These are phyloP conservation scores for Ophiocordyceps camponoti-leonardi DNA, from an alignment of 2,329 filamentous ascomycete genomes.

Conservation along the genomic window DNA sequence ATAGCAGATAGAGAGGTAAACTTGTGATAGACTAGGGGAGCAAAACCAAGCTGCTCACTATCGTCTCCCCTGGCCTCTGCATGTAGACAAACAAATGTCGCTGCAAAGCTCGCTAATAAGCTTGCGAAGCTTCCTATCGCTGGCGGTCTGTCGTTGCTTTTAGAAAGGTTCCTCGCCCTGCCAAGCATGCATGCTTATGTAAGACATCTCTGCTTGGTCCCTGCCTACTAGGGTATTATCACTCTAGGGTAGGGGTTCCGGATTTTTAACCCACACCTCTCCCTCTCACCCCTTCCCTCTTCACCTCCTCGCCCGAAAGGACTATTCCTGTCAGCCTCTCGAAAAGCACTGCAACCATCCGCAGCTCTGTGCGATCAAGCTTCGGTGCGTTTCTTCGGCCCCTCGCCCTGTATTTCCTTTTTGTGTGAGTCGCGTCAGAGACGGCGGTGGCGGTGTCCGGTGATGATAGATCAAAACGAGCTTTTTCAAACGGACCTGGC, in stretches of 20 bases:
- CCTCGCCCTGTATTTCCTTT: neutral
- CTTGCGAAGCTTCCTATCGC: neutral
- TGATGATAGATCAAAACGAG: slow-evolving; percentile 14
- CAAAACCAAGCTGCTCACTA: no score
- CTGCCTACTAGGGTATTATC: no score
- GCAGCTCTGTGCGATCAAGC: neutral
- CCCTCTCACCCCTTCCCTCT: neutral
- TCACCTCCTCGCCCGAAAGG: neutral
- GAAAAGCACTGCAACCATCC: neutral
- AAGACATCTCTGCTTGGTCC: neutral
- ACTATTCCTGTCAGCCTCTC: neutral
- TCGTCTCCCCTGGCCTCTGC: neutral
- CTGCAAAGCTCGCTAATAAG: neutral
- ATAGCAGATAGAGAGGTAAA: no score
- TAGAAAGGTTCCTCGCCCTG: no score
- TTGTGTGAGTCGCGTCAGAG: neutral
- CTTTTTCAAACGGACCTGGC: slow-evolving; percentile 16
- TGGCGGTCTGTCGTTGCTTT: neutral
- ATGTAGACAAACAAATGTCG: neutral
- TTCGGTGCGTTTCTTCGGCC: neutral
- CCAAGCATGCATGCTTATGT: neutral
- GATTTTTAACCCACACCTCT: no score
- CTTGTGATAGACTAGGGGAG: no score
- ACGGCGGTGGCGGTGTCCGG: neutral
- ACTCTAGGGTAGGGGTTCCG: no score